These are phyloP conservation scores for barley (Hordeum vulgare) DNA, from an alignment of 176 grass and related monocot species.

Conservation along the genomic window DNA sequence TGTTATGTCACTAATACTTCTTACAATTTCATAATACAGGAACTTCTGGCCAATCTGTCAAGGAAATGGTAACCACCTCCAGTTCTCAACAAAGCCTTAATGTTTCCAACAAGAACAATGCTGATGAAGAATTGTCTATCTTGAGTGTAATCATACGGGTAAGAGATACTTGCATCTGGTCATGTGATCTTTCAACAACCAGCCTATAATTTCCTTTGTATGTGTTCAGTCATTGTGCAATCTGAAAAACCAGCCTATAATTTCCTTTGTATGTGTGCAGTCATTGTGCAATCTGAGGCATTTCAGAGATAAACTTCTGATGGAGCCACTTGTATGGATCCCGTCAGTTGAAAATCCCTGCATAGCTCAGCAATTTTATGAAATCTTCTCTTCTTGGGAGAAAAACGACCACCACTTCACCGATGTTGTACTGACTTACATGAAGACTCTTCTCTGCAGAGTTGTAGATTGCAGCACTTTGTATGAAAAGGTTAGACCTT, in stretches of 20 bases:
- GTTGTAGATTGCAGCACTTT: background rate
- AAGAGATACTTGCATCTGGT: background rate
- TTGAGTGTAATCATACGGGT: background rate
- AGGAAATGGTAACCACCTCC: background rate
- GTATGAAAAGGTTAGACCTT: conserved; percentile 2
- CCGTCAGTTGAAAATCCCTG: background rate
- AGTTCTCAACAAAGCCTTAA: background rate
- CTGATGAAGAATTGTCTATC: conserved; percentile 6
- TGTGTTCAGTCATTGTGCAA: background rate
- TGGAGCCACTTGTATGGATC: background rate
- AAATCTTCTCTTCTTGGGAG: background rate
- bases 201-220: background rate
- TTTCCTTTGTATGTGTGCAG: background rate
- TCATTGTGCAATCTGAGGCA: background rate
- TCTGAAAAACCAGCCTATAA: background rate
- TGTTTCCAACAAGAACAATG: background rate
- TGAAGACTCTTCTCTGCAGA: conserved; percentile 1
- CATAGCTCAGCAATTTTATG: background rate
- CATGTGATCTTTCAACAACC: background rate
- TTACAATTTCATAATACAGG: background rate
- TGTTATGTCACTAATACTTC: background rate
- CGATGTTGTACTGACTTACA: background rate
- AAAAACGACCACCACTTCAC: background rate
- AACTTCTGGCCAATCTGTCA: background rate
- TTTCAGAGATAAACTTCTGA: conserved; percentile 1